A percentile compares a stretch with the other conserved stretches of the same genome.
Conservation (phyloP, 371 early-diverging fungal genomes). For the Mortierella sp. region DNA sequence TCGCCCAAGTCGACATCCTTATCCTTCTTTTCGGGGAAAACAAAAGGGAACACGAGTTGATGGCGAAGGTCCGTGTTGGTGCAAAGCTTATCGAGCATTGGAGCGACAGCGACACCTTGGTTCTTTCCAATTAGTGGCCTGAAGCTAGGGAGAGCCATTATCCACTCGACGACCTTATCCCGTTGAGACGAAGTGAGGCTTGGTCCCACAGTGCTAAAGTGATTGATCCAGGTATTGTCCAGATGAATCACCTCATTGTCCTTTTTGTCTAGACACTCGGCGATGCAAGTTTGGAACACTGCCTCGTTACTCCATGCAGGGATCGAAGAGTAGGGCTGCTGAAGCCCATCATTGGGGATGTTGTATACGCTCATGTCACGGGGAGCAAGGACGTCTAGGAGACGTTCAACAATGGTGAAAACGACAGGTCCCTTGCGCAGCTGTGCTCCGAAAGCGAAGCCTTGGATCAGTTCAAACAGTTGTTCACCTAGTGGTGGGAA, state of each 20-base stretch:
- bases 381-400: slow-evolving; percentile 22
- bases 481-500: slow-evolving; percentile 39
- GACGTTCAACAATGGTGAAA: slow-evolving; percentile 10
- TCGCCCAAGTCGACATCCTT: slow-evolving; percentile 29
- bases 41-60: slow-evolving; percentile 27
- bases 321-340: slow-evolving; percentile 28
- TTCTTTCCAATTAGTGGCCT: slow-evolving; percentile 15
- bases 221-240: slow-evolving; percentile 18
- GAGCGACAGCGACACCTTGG: slow-evolving; percentile 1
- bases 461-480: slow-evolving; percentile 23
- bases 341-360: slow-evolving; percentile 13
- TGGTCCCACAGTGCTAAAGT: slow-evolving; percentile 20
- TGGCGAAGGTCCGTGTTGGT: slow-evolving; percentile 39
- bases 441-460: slow-evolving; percentile 16
- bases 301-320: slow-evolving; percentile 40
- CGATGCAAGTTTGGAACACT: slow-evolving; percentile 24
- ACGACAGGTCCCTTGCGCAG: slow-evolving; percentile 7
- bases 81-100: slow-evolving; percentile 19
- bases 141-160: slow-evolving; percentile 22
- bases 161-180: slow-evolving; percentile 22
- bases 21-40: slow-evolving; percentile 37
- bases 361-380: slow-evolving; percentile 27
- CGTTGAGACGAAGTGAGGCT: slow-evolving; percentile 24
- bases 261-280: slow-evolving; percentile 9
- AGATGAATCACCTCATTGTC: slow-evolving; percentile 15